These are phyloP conservation scores for Moricandia moricandioides DNA, from an alignment of 345 rosid species.

Conservation along the genomic window DNA sequence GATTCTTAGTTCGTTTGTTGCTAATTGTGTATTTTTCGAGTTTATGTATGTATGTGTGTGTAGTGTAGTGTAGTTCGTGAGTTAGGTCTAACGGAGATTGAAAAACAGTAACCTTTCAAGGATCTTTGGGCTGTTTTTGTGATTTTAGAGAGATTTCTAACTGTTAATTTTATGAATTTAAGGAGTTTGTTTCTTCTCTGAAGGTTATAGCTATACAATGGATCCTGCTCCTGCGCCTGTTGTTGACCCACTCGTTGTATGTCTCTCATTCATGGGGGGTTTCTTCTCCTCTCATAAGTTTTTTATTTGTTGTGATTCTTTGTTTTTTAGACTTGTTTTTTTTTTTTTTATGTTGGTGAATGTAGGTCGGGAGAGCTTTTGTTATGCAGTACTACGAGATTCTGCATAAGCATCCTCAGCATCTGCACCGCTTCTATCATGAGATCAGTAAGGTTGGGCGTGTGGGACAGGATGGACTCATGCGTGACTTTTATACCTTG, in stretches of 20 bases:
- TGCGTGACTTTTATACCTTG: slow-evolving; percentile 38
- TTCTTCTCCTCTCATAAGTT: slow-evolving; percentile 3
- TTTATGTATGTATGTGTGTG: not conserved
- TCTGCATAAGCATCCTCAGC: slow-evolving; percentile 42
- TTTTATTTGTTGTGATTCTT: not conserved
- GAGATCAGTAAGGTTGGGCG: slow-evolving; percentile 50
- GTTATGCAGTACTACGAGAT: slow-evolving; percentile 50
- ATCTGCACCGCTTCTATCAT: slow-evolving; percentile 47
- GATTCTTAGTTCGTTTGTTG: not conserved
- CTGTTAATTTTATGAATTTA: not conserved
- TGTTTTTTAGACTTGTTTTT: not conserved
- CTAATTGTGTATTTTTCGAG: not conserved
- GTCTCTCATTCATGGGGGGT: not conserved
- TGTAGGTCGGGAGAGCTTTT: slow-evolving; percentile 50
- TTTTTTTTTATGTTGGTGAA: not conserved
- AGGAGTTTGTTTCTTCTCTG: slow-evolving; percentile 7
- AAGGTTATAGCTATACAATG: slow-evolving; percentile 33
- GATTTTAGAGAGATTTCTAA: not conserved
- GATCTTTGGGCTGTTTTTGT: not conserved
- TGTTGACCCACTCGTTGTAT: slow-evolving; percentile 28
- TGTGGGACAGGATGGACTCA: slow-evolving; percentile 36
- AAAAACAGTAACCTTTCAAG: not conserved
- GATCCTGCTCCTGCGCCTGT: slow-evolving; percentile 41
- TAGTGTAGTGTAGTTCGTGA: not conserved
- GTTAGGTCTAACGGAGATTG: not conserved